Evolutionary conservation across 192 early-diverging fungal genomes (phyloP).

Genomic region (Entomortierella beljakovae): DNA sequence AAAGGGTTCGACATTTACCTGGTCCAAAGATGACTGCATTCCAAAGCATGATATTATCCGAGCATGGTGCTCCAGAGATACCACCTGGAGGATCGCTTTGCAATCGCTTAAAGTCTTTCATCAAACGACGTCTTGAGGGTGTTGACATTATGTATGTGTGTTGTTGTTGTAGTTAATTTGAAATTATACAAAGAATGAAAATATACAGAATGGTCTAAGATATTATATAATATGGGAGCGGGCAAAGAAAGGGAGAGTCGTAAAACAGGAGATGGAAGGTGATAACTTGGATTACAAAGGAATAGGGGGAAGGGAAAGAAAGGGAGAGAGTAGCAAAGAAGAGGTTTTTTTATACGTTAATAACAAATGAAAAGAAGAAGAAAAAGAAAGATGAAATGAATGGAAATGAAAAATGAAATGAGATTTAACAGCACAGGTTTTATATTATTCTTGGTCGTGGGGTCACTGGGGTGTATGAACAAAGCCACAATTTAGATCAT

Average conservation of each 20-base stretch:
- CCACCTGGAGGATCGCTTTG: conserved; percentile 93
- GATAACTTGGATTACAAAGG: neutral
- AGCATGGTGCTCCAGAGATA: conserved; percentile 90
- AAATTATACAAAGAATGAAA: too few species aligned
- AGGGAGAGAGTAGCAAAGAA: neutral
- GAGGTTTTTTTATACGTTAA: neutral
- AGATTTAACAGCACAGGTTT: neutral
- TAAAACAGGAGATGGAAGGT: neutral
- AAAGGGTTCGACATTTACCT: conserved; percentile 49
- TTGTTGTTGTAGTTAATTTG: neutral
- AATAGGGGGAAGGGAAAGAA: neutral
- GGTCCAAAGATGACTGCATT: conserved; percentile 99
- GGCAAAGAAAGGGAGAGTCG: neutral
- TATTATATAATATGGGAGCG: neutral
- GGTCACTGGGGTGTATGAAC: neutral
- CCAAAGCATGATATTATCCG: conserved; percentile 98
- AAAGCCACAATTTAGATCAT: neutral
- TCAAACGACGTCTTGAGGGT: conserved; percentile 91
- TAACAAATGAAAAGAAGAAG: neutral
- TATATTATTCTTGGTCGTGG: too few species aligned
- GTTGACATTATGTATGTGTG: conserved; percentile 86
- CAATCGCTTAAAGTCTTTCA: conserved; percentile 98
- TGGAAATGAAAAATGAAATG: neutral
- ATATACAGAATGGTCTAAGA: too few species aligned
- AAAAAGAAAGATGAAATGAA: neutral